A percentile compares a stretch with the other conserved stretches of the same genome.
These are phyloP conservation scores for Blastocystis sp. DNA, from an alignment of 352 stramenopile species.

Conservation along the genomic window DNA sequence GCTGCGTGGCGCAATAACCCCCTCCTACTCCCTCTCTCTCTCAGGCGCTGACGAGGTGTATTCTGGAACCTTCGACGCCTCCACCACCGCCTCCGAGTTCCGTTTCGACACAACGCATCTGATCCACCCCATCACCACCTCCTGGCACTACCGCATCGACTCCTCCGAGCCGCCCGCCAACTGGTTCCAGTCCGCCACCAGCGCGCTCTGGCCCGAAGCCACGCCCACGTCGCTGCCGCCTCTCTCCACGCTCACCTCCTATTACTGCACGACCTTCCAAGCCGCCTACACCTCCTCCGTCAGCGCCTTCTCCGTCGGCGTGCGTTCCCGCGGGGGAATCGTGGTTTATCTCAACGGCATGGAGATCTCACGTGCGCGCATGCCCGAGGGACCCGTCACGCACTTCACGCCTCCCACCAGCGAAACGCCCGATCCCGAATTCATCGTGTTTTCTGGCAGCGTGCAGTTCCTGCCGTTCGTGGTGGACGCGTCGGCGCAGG, in stretches of 20 bases:
- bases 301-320: slow-evolving; percentile 31
- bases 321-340: slow-evolving; percentile 14
- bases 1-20: neutral
- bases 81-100: neutral
- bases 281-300: slow-evolving; percentile 14
- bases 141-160: slow-evolving; percentile 14
- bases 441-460: slow-evolving; percentile 44
- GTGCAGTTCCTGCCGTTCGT: slow-evolving; percentile 58
- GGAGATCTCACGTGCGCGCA: slow-evolving; percentile 25
- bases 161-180: neutral
- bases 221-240: neutral
- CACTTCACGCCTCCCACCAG: slow-evolving; percentile 12
- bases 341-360: slow-evolving; percentile 63
- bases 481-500: slow-evolving; percentile 4
- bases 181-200: slow-evolving; percentile 12
- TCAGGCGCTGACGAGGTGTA: neutral
- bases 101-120: neutral
- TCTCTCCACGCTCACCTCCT: neutral
- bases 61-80: slow-evolving; percentile 24
- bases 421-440: neutral
- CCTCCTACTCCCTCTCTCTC: neutral
- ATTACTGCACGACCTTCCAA: slow-evolving; percentile 36
- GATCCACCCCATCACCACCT: slow-evolving; percentile 3
- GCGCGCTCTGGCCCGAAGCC: neutral
- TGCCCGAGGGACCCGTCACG: slow-evolving; percentile 25